These are phyloP conservation scores for Mrakiaceae sp. DNA, from an alignment of 1,284 basidiomycete species.

Conservation along the genomic window DNA sequence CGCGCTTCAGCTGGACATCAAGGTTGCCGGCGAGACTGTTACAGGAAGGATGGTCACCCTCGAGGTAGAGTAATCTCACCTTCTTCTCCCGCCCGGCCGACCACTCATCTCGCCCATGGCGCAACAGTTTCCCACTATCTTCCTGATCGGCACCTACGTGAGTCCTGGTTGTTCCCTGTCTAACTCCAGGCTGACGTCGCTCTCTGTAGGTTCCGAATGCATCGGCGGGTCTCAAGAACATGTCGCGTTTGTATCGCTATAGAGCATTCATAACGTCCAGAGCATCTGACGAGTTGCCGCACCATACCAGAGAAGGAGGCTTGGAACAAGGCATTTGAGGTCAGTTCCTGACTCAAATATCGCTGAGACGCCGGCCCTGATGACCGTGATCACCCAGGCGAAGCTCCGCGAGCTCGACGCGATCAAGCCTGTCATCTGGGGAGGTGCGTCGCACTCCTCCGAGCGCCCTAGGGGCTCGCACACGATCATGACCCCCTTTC, in stretches of 20 bases:
- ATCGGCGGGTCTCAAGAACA: conserved; percentile 9
- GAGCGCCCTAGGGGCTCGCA: background rate
- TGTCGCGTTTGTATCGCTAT: background rate
- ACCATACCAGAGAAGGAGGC: conserved; percentile 4
- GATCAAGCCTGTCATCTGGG: conserved; percentile 14
- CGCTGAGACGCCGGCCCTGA: too few species aligned
- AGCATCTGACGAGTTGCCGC: too few species aligned
- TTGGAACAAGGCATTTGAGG: conserved; percentile 13
- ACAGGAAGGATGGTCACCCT: conserved; percentile 12
- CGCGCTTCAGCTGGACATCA: background rate
- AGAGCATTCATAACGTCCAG: too few species aligned
- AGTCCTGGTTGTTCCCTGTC: background rate
- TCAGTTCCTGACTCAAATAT: background rate
- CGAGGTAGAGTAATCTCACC: conserved; percentile 7
- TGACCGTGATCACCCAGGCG: background rate
- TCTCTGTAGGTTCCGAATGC: conserved; percentile 6
- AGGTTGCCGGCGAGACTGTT: background rate
- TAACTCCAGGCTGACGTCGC: background rate
- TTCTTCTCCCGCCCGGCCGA: conserved; percentile 7
- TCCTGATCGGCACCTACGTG: conserved; percentile 14
- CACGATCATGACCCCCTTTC: background rate
- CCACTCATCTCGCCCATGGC: background rate
- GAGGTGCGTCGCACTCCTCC: background rate
- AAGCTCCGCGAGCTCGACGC: conserved; percentile 7
- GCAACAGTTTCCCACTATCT: conserved; percentile 6